Base-by-base conservation (phyloP, 1,139 yeast species). In the Geotrichum histeridarum region DNA sequence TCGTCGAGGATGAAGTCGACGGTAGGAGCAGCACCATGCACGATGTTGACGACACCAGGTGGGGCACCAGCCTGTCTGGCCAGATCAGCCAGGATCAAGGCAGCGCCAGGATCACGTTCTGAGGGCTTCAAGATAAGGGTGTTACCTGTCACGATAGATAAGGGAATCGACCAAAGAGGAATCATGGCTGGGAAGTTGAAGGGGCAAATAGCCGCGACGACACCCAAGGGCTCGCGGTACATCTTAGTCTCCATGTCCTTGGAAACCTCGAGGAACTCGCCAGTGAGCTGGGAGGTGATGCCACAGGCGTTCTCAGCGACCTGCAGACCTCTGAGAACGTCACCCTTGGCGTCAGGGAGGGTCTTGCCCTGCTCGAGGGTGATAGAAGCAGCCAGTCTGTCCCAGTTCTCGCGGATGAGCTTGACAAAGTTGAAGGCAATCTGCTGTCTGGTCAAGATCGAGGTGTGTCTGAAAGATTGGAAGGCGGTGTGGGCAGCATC, bases 171-270 rank as follows among this genome's bases (percentile, higher is more conserved):
- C 94, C 94, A 86, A 63, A 86, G 75, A 38, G 94, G 94, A 57
- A 86, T 87, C 93, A 86, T 85, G 45, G 90, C 93, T 32, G 93
- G 93, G 78, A 85, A 84, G 72, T 84, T 84, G 71, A 81, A 81
- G n/a, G 89, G 89, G 63, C 84, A 80, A 61, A 83, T 83, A 27
- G 87, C 83, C 7, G 84, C 87, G 57, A 82, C 78, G 18, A 83
- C 86, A 17, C 88, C 88, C 56, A 77, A 64, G 30, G 81, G 81
- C 63, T 77, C 81, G 63, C 93, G 79, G 63, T 83, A 76, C 82
- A 85, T 84, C 63, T 83, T 82, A 48, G 94, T 84, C 71, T 84
- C 91, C 91, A 86, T 86, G 65, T 84, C 86, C 38, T 76, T 73
- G 50, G 89, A 78, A 33, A 86, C 90, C 69, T 84, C 91, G 61